Evolutionary conservation across 345 rosid genomes (phyloP), one percentile per base, ranked within the genome.

Genomic region (Salix purpurea): DNA sequence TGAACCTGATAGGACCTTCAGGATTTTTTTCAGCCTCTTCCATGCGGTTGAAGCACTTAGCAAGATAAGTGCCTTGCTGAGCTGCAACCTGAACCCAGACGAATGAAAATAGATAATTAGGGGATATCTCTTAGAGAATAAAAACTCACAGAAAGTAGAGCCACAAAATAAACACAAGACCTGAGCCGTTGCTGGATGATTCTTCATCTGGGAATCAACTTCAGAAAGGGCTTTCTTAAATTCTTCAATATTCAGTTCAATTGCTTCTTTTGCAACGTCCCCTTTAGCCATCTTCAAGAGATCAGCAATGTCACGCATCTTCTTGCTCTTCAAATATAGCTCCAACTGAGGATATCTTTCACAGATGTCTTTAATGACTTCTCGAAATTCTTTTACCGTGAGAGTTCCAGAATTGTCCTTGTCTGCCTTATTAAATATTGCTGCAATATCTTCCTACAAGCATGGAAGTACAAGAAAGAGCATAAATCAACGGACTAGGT

Each of bases 181-280:
- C 97, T 96, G 99, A 10, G 99, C 99, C 36, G 99, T 96, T 52
- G 98, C 99, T 23, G 98, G 98, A 37, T 92, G 97, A 83, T 84
- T 85, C 84, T 93, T 96, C 98, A 93, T 88, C 90, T 91, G 85
- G 36, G 92, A 80, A 84, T 96, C 99, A 78, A 90, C 98, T 76
- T 88, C 86, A 23, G 97, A 89, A 78, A 96, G 92, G 81, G 95
- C 96, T 0, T 83, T 73, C 76, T 94, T 93, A 64, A 93, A 87
- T 75, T 96, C 98, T 70, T 94, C 97, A 30, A 96, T 91, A 46
- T 86, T 87, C 83, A 96, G 78, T 76, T 92, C 98, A 4, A 87
- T 78, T 28, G 89, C 74, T 64, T 91, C 92, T 80, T 93, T 83
- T 66, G 90, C 80, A 6, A 72, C 85, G 37, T 90, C 92, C 73